Base-by-base conservation (phyloP, 331 rosid species). In the Malus hybrid region DNA sequence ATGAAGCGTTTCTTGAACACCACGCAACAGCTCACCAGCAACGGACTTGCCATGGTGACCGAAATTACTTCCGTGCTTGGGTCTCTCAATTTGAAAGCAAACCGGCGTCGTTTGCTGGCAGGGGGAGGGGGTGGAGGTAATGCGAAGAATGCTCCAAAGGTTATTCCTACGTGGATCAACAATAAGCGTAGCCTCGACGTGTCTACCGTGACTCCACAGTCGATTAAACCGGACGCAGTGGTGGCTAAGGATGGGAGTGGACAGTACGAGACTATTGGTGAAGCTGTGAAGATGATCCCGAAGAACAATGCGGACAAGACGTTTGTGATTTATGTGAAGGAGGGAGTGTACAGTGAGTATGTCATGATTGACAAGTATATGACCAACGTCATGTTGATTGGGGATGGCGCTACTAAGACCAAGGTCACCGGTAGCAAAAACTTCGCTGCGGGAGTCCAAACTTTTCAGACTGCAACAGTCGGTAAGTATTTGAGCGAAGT, bases 1-100 rank as follows among this genome's bases (percentile, higher is more conserved):
- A 93, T 93, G 93, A 67, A 71, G 5, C 4, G 22, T 18, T 39
- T 56, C 36, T 14, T 93, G 77, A 84, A 89, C 1, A 60, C 76
- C 2, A 74, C 93, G 0, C 44, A 79, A 61, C 83, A 87, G 78
- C 70, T 93, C 13, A 90, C 88, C 1, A 80, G 75, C 74, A 90
- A 90, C 56, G 96, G 90, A 1, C 74, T 90, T 36, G 97, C 85
- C 14, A 85, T 93, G 83, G 79, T 93, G 24, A 18, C 67, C 10
- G 81, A 76, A 1, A 28, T 82, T 22, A 65, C 84, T 0, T 16
- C 48, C 1, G 1, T 89, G 1, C 0, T 85, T 9, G 29, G 52
- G 3, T 5, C 32, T 5, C 13, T 77, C 7, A 44, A 77, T 29
- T 2, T 72, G 55, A 5, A 52, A 18, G 14, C 22, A 27, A 31